Base-by-base conservation (phyloP, 2,329 filamentous ascomycete species). In the Phaeosphaeriaceae sp. region DNA sequence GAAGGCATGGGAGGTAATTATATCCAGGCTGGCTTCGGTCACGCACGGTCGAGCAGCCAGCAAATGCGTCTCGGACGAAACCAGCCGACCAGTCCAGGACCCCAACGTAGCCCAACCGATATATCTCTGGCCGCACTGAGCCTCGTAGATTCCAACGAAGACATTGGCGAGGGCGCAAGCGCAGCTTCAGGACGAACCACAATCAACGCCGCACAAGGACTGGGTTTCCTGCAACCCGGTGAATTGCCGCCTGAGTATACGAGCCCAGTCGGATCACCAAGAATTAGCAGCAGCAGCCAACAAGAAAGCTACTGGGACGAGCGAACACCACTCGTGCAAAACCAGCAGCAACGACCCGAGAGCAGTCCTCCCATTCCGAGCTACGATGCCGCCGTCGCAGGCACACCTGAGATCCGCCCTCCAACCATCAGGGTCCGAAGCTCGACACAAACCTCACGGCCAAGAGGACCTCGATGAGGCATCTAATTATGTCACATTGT, bases 101-200 rank as follows among this genome's bases (percentile, higher is more conserved):
- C 95, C 1, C 85, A 93, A 60, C 87, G 94, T 67, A 96, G 92
- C 71, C 93, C 95, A 9, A 98, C 95, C 11, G 95, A 98, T 76
- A 99, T 99, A 65, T 97, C 93, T 9, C 86, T 99, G 48, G 91
- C 93, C 25, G 92, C 94, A 70, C 85, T 97, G 53, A 89, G 91
- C 46, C 90, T 90, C 57, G 84, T 90, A 53, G 84, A 88, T 54
- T 86, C 85, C 4, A 80, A 88, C 51, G 85, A 87, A 61, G 89
- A 93, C 66, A 85, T 88, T 55, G 86, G 83, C n/a, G 91, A 92
- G 71, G 91, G 93, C 56, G 84, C 87, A 22, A 91, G 89, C 68
- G 63, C 72, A 15, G 69, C 74, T 25, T 63, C 67, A n/a, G 63
- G 66, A 15, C 51, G 31, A 40, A 55, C 57, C 20, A 57, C 67